phyloP scores from a whole-genome alignment of 345 rosid genomes.

The Barbarea vulgaris region DNA sequence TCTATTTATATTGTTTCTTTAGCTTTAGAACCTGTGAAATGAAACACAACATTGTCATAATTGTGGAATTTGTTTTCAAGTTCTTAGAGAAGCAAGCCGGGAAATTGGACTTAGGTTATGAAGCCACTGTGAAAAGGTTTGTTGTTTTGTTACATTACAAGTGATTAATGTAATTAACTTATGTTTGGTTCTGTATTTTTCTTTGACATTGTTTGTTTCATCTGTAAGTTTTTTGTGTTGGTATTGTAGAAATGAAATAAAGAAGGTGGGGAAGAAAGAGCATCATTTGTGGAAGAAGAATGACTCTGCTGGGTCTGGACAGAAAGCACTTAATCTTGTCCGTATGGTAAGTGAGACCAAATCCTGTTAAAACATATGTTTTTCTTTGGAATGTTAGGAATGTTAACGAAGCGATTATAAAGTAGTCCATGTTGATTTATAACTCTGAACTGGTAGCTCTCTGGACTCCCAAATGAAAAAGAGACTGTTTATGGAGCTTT shows the following conservation, averaged over 20 bases:
- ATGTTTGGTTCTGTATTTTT: slow-evolving; percentile 10
- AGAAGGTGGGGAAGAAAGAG: slow-evolving; percentile 54
- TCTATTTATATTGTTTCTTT: not conserved
- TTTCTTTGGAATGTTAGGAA: not conserved
- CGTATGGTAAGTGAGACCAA: slow-evolving; percentile 54
- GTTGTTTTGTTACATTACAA: slow-evolving; percentile 14
- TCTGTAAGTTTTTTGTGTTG: slow-evolving; percentile 1
- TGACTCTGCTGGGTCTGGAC: slow-evolving; percentile 79
- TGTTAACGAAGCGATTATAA: not conserved
- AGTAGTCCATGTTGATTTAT: slow-evolving; percentile 3
- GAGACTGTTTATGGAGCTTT: slow-evolving; percentile 81
- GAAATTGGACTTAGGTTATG: slow-evolving; percentile 26
- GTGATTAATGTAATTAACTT: not conserved
- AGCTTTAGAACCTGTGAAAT: not conserved
- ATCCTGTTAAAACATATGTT: not conserved
- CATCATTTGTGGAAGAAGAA: slow-evolving; percentile 81
- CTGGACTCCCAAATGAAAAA: slow-evolving; percentile 79
- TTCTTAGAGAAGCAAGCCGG: slow-evolving; percentile 39
- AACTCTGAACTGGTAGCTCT: slow-evolving; percentile 50
- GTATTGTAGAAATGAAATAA: slow-evolving; percentile 47
- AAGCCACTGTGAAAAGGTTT: slow-evolving; percentile 47
- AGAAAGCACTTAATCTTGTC: slow-evolving; percentile 71
- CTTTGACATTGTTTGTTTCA: not conserved
- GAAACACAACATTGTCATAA: not conserved
- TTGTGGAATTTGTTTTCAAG: slow-evolving; percentile 28